Evolutionary conservation across 768 basidiomycete species (phyloP).

Genomic region (Phallus indusiatus): DNA sequence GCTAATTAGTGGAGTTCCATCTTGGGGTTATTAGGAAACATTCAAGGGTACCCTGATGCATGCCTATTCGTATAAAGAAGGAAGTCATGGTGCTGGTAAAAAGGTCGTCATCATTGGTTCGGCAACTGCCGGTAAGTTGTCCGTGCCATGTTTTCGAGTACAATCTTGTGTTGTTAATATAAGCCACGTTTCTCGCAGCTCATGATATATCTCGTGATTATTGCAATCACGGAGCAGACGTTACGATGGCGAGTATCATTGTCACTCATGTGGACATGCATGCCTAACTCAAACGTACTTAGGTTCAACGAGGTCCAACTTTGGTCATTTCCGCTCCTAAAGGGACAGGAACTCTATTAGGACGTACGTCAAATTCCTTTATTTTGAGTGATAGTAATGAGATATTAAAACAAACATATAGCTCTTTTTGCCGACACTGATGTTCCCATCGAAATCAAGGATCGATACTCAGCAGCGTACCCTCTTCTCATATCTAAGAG

Average conservation of each 20-base stretch:
- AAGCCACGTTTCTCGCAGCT: slow-evolving; percentile 16
- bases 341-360: slow-evolving; percentile 25
- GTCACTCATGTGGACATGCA: background rate
- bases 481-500: slow-evolving; percentile 28
- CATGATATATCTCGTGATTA: slow-evolving; percentile 44
- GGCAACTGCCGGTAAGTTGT: slow-evolving; percentile 47
- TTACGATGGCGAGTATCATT: background rate
- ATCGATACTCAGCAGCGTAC: slow-evolving; percentile 38
- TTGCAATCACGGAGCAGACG: slow-evolving; percentile 35
- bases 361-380: slow-evolving; percentile 20
- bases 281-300: slow-evolving; percentile 18
- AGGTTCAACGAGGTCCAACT: slow-evolving; percentile 44
- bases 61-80: slow-evolving; percentile 45
- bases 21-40: slow-evolving; percentile 28
- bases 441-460: slow-evolving; percentile 40
- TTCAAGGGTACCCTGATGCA: slow-evolving; percentile 60
- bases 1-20: background rate
- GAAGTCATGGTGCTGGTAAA: slow-evolving; percentile 51
- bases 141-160: background rate
- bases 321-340: slow-evolving; percentile 41
- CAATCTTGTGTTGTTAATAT: too few relatives aligned
- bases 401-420: background rate
- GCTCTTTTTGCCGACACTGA: slow-evolving; percentile 36
- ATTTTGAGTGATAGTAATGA: background rate
- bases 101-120: slow-evolving; percentile 64